Conservation (phyloP, 495 filamentous ascomycete species). For the Penicillium odoratum region DNA sequence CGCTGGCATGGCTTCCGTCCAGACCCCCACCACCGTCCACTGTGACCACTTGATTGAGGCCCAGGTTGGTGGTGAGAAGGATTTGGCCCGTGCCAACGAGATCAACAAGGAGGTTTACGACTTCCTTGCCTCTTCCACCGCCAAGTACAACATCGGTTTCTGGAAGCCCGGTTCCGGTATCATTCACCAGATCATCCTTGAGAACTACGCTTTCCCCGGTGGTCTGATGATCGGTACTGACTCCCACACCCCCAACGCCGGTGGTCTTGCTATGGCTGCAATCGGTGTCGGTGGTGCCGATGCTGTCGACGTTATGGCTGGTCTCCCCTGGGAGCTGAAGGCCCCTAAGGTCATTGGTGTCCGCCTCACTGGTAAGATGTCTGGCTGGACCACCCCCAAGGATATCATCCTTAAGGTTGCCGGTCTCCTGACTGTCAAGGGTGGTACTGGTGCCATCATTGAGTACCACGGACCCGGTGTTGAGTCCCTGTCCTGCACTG, state of each 20-base stretch:
- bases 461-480: slow-evolving; percentile 93
- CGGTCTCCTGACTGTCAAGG: slow-evolving; percentile 95
- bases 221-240: slow-evolving; percentile 98
- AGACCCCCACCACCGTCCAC: slow-evolving; percentile 95
- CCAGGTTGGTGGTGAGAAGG: slow-evolving; percentile 89
- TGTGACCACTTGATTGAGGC: slow-evolving; percentile 99
- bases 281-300: slow-evolving; percentile 99
- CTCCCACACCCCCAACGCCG: slow-evolving; percentile 97
- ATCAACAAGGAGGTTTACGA: slow-evolving; percentile 99
- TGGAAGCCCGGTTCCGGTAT: slow-evolving; percentile 99
- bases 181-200: slow-evolving; percentile 97
- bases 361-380: slow-evolving; percentile 84
- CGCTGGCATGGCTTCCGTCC: slow-evolving; percentile 90
- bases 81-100: slow-evolving; percentile 83
- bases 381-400: slow-evolving; percentile 94
- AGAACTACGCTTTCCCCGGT: slow-evolving; percentile 99
- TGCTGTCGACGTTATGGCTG: slow-evolving; percentile 98
- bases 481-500: slow-evolving; percentile 64
- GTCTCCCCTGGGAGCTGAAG: slow-evolving; percentile 97
- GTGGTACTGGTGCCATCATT: slow-evolving; percentile 94
- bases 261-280: slow-evolving; percentile 93
- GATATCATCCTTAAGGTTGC: slow-evolving; percentile 99
- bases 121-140: slow-evolving; percentile 91
- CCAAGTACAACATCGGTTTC: slow-evolving; percentile 99
- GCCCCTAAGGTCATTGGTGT: slow-evolving; percentile 97